Base-by-base conservation (phyloP, 768 basidiomycete species). In the Candolleomyces efflorescens region DNA sequence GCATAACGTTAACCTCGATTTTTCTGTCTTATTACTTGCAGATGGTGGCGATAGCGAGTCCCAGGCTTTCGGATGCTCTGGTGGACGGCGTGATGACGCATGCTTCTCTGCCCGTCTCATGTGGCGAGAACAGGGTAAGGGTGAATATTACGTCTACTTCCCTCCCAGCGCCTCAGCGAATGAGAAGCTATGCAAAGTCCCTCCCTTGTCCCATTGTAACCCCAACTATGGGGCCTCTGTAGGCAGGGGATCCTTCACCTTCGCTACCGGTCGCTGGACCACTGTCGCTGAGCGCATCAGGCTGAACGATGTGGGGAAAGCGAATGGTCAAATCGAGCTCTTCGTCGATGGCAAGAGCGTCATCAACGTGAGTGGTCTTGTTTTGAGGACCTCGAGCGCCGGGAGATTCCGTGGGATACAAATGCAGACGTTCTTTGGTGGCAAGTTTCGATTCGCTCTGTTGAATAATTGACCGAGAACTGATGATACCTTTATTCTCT, bases 381-480 rank as follows among this genome's bases (percentile, higher is more conserved):
- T 82, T 57, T 71, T 90, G 32, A 73, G 83, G 49, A 75, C 81
- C 59, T 73, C 72, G 56, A 68, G 65, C 24, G 69, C 71, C 0
- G 82, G 83, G 38, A 76, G 75, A 60, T 79, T 90, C 64, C 77
- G 82, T 32, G 89, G 89, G 20, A 81, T 88, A 56, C 83, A 83
- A 68, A 81, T 85, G 77, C 85, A 90, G 72, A 86, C 87, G 17
- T 90, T 90, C 80, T 90, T 91, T 62, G 87, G 87, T 47, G 86
- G 83, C 80, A 65, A 59, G 74, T 32, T 32, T 32, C 27, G 26
- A 58, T 23, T 36, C 48, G 32, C 50, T 48, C n/a, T n/a, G n/a
- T n/a, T n/a, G n/a, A n/a, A n/a, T 18, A 23, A 59, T 17, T 7
- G 5, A 32, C 11, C n/a, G n/a, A n/a, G n/a, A 4, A 11, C 23